Base-by-base conservation (phyloP, 768 basidiomycete species). In the Stropharia rugosoannulata region DNA sequence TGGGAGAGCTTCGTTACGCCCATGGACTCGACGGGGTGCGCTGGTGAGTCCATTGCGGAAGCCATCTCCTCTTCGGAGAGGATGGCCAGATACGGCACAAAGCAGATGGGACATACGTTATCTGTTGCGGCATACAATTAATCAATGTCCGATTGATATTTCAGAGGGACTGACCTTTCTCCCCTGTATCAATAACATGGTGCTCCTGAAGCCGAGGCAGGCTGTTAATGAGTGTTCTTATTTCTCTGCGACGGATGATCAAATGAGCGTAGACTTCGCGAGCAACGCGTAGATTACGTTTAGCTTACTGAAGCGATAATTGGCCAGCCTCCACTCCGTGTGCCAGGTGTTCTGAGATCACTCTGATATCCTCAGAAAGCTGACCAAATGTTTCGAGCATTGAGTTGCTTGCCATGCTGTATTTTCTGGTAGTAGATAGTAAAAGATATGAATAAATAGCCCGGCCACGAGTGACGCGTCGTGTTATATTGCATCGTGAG, bases 11-110 rank as follows among this genome's bases (percentile, higher is more conserved):
- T 80, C 18, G 89, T 89, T 18, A 92, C 83, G 3, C 91, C 91
- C 1, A 88, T 68, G 37, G 84, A 78, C 58, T 90, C 86, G n/a
- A 75, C 60, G 13, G 88, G 80, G 57, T 87, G 80, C 8, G 89
- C 87, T 4, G 90, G 89, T 1, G 89, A 88, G 63, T 92, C 89
- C 85, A 92, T 87, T 6, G 78, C 90, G 19, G 73, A 63, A 0
- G 88, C 87, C 49, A 78, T 78, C 68, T 93, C 90, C 65, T 90
- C 88, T 60, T 92, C 87, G 1, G 89, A 80, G 19, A 93, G 67
- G 15, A 87, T 73, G 10, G 87, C 81, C n/a, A 80, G 75, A 62
- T 86, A 85, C 0, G 87, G 73, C 35, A 80, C 86, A 59, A 87
- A 79, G 68, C 91, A 93, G 60, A 93, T 89, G 10, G 90, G 81